Evolutionary conservation across 139 green algal genomes (phyloP), one percentile per base, ranked within the genome.

Genomic region (Volvox reticuliferus): DNA sequence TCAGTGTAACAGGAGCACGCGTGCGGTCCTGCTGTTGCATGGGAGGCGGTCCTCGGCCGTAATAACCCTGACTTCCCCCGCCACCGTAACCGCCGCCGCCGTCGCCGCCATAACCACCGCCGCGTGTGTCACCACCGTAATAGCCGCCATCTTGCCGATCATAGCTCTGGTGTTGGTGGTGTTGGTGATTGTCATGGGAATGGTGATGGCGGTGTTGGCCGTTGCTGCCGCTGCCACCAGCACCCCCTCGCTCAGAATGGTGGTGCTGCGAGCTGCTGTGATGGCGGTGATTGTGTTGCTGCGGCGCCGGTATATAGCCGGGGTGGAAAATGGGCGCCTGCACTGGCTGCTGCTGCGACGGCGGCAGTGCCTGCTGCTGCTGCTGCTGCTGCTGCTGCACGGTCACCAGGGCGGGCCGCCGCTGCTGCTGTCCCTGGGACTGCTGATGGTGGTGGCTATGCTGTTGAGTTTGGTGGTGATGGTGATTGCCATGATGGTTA

Each of bases 241-340:
- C n/a, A n/a, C n/a, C n/a, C n/a, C 26, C 24, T 12, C 9, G 28
- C 6, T 75, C 22, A 26, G 67, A 75, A 12, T 26, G 24, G 22
- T 79, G 24, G 73, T 79, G 73, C 24, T 79, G 26, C 28, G 32
- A 55, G 75, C 50, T 33, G 32, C 50, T 6, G 50, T 44, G 81
- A 63, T 61, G 62, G 16, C 76, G 81, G 30, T 61, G 62, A 21
- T 28, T 28, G 22, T 28, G 50, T 16, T 86, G 50, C 79, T 62
- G 5, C 61, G 81, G 81, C 22, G 63, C 6, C 33, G 82, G 82
- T 35, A 30, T 35, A 14, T 88, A 88, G 32, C 82, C 82, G 1
- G 65, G 63, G 82, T 88, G 82, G 82, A 88, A 88, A 13, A 36
- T 79, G 16, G 63, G 65, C 82, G 79, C 79, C 44, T 21, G 79